Base-by-base conservation (phyloP, 768 basidiomycete genomes). In the Trametes villosa region DNA sequence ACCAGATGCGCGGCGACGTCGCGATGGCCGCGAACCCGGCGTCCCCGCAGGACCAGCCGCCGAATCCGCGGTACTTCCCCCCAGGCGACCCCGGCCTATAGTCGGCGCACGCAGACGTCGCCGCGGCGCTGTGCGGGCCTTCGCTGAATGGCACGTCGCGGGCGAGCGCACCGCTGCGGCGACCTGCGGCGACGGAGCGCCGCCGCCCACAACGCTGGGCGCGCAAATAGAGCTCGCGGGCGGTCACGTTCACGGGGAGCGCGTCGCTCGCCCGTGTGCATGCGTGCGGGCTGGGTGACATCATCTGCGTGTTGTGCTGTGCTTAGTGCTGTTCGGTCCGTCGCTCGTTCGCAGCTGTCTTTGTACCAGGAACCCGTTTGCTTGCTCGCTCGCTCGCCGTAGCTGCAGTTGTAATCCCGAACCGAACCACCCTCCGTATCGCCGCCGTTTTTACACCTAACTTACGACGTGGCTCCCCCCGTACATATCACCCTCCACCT, bases 31-130 rank as follows among this genome's bases (percentile, higher is more conserved):
- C 47, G 49, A 54, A 20, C 53, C 22, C 59, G 31, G 40, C 58
- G 31, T 52, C 57, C 33, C 57, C 57, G 20, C 66, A 67, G 29
- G 54, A 60, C 64, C 52, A 36, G 45, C 18, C 59, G 53, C 61
- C 60, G 18, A 38, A 49, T 26, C 30, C 27, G 42, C 63, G 54
- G 36, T 65, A 42, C 52, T 61, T 59, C 41, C 55, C 59, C 22
- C 54, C 63, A 45, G 58, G 52, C 33, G 53, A 58, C 27, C 33
- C 36, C 57, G 62, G 62, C 4, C 41, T 63, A 46, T 59, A 60
- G 58, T 53, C 41, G 53, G 27, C 38, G 34, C 24, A 45, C 38
- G 40, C 48, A 11, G 5, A 9, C 33, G 41, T 17, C 36, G 38
- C 47, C 48, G 36, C 29, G 12, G 38, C 20, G 47, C 56, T 24